Evolutionary conservation across 2,329 filamentous ascomycete species (phyloP), one percentile per base, ranked within the genome.

Genomic region (Drechslera avenae): DNA sequence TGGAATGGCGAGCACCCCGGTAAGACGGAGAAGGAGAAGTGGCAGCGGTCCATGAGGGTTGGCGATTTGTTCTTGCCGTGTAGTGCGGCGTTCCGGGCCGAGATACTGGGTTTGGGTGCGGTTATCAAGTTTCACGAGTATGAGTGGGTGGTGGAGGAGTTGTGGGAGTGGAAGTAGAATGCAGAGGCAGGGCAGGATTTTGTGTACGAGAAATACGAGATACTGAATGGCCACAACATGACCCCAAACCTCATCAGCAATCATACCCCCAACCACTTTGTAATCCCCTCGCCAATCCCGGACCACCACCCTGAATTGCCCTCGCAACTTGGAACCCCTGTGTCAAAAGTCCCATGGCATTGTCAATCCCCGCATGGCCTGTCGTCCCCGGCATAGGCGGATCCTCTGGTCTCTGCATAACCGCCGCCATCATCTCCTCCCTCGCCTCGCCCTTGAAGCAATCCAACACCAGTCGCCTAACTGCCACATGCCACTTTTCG

Each of bases 401-500:
- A 60, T 88, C 85, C 10, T 77, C 76, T 56, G 61, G 53, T 9
- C 69, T 59, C 30, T 52, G 63, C 32, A 62, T 60, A 1, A 73
- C 68, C 2, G 63, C 64, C 13, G 54, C 50, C 54, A 73, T 59
- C 43, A 65, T 56, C 16, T 69, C 63, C 40, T 84, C 82, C 31
- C 81, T 81, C 13, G 88, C 75, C 17, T 77, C 75, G 3, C 79
- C 79, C 62, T 85, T 79, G 31, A 79, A 79, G 50, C 83, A 79
- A 44, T 82, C 80, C 47, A 87, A 66, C 1, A 86, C 83, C 8
- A 86, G 82, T 36, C 79, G 78, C 52, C 78, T 76, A 43, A 91
- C 83, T 2, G 84, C 79, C 4, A 80, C 75, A 7, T 77, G 79
- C 85, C 88, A 90, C 48, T 82, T 72, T 50, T 82, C 80, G 57